Evolutionary conservation across 2,329 filamentous ascomycete genomes (phyloP).

Genomic region (Ophiocordyceps polyrhachis-furcata): DNA sequence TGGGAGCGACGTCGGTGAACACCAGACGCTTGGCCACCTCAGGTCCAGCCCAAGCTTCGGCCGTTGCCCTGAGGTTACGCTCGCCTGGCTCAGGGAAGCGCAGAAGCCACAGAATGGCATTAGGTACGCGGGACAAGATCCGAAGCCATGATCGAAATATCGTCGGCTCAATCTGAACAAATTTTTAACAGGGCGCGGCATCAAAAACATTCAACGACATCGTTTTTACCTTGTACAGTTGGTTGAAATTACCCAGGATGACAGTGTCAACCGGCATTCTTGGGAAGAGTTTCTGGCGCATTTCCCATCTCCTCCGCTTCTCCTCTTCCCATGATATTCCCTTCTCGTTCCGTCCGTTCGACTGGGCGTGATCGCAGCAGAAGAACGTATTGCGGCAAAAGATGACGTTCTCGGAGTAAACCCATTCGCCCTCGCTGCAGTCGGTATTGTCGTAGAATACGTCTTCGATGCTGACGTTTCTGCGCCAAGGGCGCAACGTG

Average conservation of each 20-base stretch:
- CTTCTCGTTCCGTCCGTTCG: constrained; percentile 52
- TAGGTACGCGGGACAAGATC: constrained; percentile 69
- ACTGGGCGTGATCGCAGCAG: constrained; percentile 92
- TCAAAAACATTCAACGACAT: not conserved
- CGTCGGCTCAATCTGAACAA: constrained; percentile 74
- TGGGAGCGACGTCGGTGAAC: constrained; percentile 94
- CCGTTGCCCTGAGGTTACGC: constrained; percentile 63
- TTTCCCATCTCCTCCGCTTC: constrained; percentile 64
- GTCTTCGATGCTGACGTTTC: constrained; percentile 58
- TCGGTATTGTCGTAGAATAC: constrained; percentile 47
- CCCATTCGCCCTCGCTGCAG: constrained; percentile 58
- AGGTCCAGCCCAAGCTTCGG: constrained; percentile 63
- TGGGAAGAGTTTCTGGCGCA: constrained; percentile 87
- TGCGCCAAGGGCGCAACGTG: constrained; percentile 63
- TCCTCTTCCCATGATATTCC: constrained; percentile 68
- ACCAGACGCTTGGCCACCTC: constrained; percentile 74
- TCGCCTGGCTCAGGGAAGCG: constrained; percentile 91
- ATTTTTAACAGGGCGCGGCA: not conserved
- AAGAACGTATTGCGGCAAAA: constrained; percentile 94
- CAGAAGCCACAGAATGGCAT: constrained; percentile 86
- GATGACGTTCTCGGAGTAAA: constrained; percentile 93
- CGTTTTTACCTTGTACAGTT: constrained; percentile 91
- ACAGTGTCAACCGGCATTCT: constrained; percentile 62
- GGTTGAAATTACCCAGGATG: constrained; percentile 96
- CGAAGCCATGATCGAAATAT: constrained; percentile 93